Conservation (phyloP, 495 filamentous ascomycete genomes). For the Tuber calosporum region DNA sequence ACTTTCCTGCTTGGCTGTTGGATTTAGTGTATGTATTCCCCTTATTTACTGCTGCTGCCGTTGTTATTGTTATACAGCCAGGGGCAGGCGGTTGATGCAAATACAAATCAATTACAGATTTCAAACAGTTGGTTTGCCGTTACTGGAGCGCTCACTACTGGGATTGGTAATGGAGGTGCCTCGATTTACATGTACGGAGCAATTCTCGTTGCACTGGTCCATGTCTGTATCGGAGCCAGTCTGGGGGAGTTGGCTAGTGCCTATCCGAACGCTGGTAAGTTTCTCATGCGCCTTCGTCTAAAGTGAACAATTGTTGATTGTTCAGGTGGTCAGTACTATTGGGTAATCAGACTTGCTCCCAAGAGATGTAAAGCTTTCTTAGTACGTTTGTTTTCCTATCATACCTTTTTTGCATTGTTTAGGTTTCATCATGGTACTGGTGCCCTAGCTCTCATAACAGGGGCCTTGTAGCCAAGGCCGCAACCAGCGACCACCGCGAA, state of each 20-base stretch:
- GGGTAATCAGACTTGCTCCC: conserved; percentile 32
- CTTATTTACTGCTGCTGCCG: neutral
- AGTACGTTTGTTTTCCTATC: conserved; percentile 9
- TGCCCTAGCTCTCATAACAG: neutral
- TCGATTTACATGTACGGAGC: conserved; percentile 29
- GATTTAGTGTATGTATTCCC: conserved; percentile 27
- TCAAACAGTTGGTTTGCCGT: conserved; percentile 35
- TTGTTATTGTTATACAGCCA: neutral
- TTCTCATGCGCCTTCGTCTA: neutral
- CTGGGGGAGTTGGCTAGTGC: conserved; percentile 33
- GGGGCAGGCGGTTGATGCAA: neutral
- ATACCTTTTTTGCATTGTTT: neutral
- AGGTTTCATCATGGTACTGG: neutral
- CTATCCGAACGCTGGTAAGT: conserved; percentile 32
- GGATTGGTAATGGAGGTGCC: conserved; percentile 29
- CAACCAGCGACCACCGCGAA: neutral
- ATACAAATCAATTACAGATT: conserved; percentile 12
- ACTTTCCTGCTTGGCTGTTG: conserved; percentile 30
- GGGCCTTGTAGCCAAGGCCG: neutral
- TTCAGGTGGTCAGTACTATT: conserved; percentile 32
- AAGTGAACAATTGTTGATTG: neutral
- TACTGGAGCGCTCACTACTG: conserved; percentile 25
- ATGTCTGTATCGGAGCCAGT: conserved; percentile 30
- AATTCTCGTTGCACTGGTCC: conserved; percentile 31
- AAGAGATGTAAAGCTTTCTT: conserved; percentile 25